Evolutionary conservation across 139 green algal genomes (phyloP).

Genomic region (Penium margaritaceum): DNA sequence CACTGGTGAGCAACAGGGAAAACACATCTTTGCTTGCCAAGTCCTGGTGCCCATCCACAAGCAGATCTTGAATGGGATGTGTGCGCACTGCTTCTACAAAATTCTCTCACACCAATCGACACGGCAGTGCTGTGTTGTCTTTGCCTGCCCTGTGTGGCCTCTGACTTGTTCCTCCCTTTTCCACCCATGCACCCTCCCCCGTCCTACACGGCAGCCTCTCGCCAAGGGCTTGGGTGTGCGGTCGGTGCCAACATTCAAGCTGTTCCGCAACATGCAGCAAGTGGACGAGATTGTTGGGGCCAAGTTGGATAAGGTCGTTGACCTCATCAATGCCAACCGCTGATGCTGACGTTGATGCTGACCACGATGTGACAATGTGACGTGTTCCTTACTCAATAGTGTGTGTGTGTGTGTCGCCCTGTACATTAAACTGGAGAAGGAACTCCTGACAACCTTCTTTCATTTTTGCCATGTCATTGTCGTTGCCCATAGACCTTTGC

Average conservation of each 20-base stretch:
- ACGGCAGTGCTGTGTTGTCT: background rate
- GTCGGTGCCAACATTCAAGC: slow-evolving; percentile 34
- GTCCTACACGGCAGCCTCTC: slow-evolving; percentile 19
- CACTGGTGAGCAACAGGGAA: no score
- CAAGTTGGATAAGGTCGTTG: slow-evolving; percentile 25
- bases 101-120: no score
- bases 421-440: no score
- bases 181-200: background rate
- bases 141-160: background rate
- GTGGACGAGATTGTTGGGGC: slow-evolving; percentile 23
- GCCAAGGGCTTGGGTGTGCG: slow-evolving; percentile 24
- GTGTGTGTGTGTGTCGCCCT: no score
- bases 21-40: no score
- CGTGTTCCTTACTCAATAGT: no score
- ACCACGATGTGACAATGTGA: no score
- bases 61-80: no score
- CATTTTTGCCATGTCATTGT: no score
- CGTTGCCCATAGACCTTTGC: no score
- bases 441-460: no score
- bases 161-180: background rate
- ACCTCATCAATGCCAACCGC: slow-evolving; percentile 18
- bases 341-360: no score
- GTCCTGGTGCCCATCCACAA: background rate
- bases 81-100: background rate
- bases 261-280: slow-evolving; percentile 28